Evolutionary conservation across 345 rosid genomes (phyloP).

Genomic region (Clarkia xantiana): DNA sequence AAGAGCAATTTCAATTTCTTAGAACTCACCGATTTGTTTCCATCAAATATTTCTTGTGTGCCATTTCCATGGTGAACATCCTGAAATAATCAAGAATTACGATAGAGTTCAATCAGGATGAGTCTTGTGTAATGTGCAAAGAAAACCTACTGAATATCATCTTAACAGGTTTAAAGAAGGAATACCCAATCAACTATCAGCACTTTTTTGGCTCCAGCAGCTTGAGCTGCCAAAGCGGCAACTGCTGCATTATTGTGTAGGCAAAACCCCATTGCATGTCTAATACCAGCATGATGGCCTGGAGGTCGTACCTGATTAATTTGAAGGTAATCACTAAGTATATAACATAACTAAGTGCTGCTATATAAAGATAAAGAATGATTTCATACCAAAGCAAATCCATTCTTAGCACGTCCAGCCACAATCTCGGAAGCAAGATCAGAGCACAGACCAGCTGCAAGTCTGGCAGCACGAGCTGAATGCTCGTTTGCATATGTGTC

Average conservation of each 20-base stretch:
- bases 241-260: constrained; percentile 98
- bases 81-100: constrained; percentile 23
- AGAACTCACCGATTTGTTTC: constrained; percentile 65
- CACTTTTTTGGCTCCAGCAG: constrained; percentile 86
- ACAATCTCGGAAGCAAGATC: constrained; percentile 81
- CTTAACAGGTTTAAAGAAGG: constrained; percentile 10
- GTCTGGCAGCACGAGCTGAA: constrained; percentile 95
- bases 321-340: constrained; percentile 1
- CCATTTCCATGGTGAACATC: constrained; percentile 99
- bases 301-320: constrained; percentile 82
- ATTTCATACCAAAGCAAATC: constrained; percentile 81
- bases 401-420: constrained; percentile 68
- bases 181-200: constrained; percentile 92
- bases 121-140: background rate
- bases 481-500: constrained; percentile 96
- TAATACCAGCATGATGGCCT: constrained; percentile 96
- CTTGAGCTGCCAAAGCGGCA: constrained; percentile 85
- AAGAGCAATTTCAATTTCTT: background rate
- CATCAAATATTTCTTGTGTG: constrained; percentile 86
- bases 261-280: constrained; percentile 94
- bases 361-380: background rate
- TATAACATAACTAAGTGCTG: background rate
- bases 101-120: background rate
- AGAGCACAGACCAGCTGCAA: constrained; percentile 95
- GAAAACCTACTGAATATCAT: constrained; percentile 8